Evolutionary conservation across 2,329 filamentous ascomycete species (phyloP), one percentile per base, ranked within the genome.

Genomic region (Penicillium concentricum): DNA sequence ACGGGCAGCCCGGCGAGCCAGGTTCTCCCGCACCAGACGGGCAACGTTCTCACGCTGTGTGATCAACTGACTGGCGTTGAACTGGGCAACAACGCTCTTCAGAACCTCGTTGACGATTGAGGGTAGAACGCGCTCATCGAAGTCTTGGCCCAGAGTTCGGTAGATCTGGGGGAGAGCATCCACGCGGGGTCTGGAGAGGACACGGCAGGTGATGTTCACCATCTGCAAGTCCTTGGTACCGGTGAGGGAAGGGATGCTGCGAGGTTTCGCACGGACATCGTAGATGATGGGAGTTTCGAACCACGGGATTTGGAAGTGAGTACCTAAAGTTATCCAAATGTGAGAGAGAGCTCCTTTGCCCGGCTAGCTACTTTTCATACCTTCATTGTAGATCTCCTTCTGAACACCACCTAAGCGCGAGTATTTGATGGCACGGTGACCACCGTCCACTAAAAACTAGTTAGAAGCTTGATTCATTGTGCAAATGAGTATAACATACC

Each of bases 201-300:
- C 94, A 90, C 94, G 93, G 79, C 94, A 99, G 72, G 93, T 99
- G 75, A 99, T 97, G 85, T 99, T 99, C 74, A 97, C 94, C 94
- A 99, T 99, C 82, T 99, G 94, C 78, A 99, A 81, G 79, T 99
- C 94, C 83, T 99, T 99, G 72, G 94, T 99, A 68, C 94, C 94
- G 58, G 94, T 99, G 65, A 99, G 85, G 65, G 94, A 97, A 65
- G 94, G 90, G 68, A 99, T 92, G 72, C 96, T 97, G 74, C 94
- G 88, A 70, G 94, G 94, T 82, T 93, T 97, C 59, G 94, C 94
- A 79, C 94, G 93, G 68, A 99, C 94, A 76, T 99, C 93, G 82
- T 97, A 99, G 69, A 92, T 88, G 76, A 99, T 87, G 50, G 94
- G 92, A 5, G 92, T 96, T 79, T 99, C 94, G 78, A 99, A 89